phyloP scores from a whole-genome alignment of 2,329 filamentous ascomycete species.

The Aspergillus carbonarius region DNA sequence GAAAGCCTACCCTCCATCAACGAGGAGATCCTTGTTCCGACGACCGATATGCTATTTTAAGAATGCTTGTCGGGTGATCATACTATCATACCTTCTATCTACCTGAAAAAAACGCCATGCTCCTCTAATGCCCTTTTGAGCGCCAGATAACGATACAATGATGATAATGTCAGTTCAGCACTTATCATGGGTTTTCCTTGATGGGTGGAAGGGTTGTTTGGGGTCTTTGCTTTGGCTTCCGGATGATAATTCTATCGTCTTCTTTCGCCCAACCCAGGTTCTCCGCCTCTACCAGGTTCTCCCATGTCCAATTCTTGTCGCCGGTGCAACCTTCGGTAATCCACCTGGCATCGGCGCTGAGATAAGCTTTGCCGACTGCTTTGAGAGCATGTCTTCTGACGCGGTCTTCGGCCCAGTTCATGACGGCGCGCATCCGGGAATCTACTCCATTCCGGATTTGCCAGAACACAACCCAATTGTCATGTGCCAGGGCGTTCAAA shows the following conservation, averaged over 20 bases:
- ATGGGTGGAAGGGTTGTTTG: constrained; percentile 20
- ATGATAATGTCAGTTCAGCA: not conserved
- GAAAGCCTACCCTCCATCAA: not conserved
- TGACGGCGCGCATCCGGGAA: constrained; percentile 73
- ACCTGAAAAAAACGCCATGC: constrained; percentile 16
- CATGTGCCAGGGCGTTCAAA: constrained; percentile 69
- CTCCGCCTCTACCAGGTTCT: constrained; percentile 64
- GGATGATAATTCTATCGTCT: constrained; percentile 72
- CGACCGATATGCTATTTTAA: constrained; percentile 1
- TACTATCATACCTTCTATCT: not conserved
- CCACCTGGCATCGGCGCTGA: constrained; percentile 72
- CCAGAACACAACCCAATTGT: constrained; percentile 81
- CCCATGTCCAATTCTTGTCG: constrained; percentile 60
- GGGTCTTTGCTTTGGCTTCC: constrained; percentile 47
- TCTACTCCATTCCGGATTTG: constrained; percentile 70
- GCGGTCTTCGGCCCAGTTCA: constrained; percentile 77
- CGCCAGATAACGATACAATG: constrained; percentile 6
- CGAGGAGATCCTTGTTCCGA: not conserved
- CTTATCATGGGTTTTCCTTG: constrained; percentile 14
- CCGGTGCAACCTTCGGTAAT: constrained; percentile 56
- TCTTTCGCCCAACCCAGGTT: constrained; percentile 84
- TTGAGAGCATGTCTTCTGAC: constrained; percentile 77
- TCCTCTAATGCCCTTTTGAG: constrained; percentile 20
- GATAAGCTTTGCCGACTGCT: constrained; percentile 79
- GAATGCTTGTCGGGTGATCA: constrained; percentile 6